Base-by-base conservation (phyloP, 1,139 yeast genomes). In the Blastobotrys elegans region DNA sequence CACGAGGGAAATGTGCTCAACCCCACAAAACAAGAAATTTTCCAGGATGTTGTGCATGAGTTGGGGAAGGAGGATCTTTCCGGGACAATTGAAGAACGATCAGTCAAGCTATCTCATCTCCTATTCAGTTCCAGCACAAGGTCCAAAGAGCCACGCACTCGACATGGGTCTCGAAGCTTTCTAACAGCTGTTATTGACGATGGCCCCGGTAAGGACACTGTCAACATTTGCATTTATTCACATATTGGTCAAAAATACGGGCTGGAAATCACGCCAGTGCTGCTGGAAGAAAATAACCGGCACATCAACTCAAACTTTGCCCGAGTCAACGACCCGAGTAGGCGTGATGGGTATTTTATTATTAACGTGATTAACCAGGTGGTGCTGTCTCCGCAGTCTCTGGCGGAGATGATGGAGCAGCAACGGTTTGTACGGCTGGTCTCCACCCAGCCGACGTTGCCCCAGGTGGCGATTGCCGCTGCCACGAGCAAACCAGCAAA, bases 221-320 rank as follows among this genome's bases (percentile, higher is more conserved):
- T 44, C 14, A 50, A 50, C 26, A 37, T 47, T 39, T 45, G 50
- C 42, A 47, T 44, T 36, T 50, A 36, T 20, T 24, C 52, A 3
- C 34, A 50, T 34, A 40, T 47, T 30, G 52, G 49, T 13, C 22
- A 39, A 17, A 33, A 26, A 40, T 47, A 41, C 33, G 50, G 50
- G 21, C 40, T 50, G 33, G 29, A 26, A 13, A 33, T 50, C 17
- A 29, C 49, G 21, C 52, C 52, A 7, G 43, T 50, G 27, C 29
- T 50, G 32, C 36, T 50, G 34, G 33, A 34, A 10, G 43, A 50
- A 31, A 41, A 39, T 14, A 47, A 43, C 32, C 43, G 35, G 14
- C 46, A 39, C 33, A 33, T 47, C 22, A 44, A 40, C 33, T 38
- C 50, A 4, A 47, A 50, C 30, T 50, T 47, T 44, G 52, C 49